Conservation (phyloP, 352 stramenopile genomes). For the Phytopythium chamaehyphon region DNA sequence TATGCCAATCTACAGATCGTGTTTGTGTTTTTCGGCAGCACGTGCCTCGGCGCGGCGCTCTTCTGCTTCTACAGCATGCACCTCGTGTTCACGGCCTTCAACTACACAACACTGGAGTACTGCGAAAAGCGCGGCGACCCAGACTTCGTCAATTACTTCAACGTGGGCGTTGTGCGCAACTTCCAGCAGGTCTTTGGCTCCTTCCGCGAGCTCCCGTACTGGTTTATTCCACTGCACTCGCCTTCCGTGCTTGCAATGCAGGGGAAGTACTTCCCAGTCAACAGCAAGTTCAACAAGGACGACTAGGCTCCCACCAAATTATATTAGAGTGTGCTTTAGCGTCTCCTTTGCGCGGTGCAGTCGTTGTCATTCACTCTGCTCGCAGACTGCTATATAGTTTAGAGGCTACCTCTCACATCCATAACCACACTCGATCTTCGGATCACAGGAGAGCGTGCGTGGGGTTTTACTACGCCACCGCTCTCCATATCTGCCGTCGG, state of each 20-base stretch:
- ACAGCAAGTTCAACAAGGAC: slow-evolving; percentile 41
- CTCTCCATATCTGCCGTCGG: slow-evolving; percentile 6
- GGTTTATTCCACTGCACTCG: slow-evolving; percentile 66
- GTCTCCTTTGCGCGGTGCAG: no score
- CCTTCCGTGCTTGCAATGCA: slow-evolving; percentile 42
- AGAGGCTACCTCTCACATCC: background rate
- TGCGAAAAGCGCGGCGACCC: slow-evolving; percentile 78
- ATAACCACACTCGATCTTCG: slow-evolving; percentile 1
- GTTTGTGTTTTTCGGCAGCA: slow-evolving; percentile 64
- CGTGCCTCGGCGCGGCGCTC: slow-evolving; percentile 61
- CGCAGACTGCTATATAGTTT: background rate
- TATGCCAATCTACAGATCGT: slow-evolving; percentile 39
- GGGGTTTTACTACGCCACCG: background rate
- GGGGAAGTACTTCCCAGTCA: slow-evolving; percentile 49
- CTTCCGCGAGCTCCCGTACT: slow-evolving; percentile 51
- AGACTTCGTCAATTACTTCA: slow-evolving; percentile 80
- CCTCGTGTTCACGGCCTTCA: slow-evolving; percentile 59
- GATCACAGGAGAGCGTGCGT: background rate
- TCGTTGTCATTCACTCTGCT: background rate
- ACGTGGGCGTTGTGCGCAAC: slow-evolving; percentile 69
- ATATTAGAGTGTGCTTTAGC: no score
- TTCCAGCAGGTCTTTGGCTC: slow-evolving; percentile 76
- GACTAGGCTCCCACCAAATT: slow-evolving; percentile 20
- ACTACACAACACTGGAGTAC: slow-evolving; percentile 86
- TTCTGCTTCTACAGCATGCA: slow-evolving; percentile 78